Percentiles rank a stretch among this genome's conserved stretches.
phyloP scores from a whole-genome alignment of 2,329 filamentous ascomycete species.

The Colletotrichum trifolii region DNA sequence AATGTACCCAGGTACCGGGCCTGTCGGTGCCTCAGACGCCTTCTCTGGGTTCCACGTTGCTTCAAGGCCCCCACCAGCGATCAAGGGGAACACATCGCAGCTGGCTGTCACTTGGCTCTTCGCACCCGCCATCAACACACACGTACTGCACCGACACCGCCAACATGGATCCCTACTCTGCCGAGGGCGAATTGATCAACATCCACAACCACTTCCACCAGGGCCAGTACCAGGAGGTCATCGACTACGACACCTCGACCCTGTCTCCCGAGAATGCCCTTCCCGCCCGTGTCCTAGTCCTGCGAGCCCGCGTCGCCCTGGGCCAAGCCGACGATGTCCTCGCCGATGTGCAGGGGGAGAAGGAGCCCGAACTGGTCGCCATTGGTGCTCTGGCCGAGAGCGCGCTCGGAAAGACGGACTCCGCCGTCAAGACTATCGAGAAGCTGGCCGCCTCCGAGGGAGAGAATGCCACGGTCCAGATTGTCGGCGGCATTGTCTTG shows the following conservation, averaged over 20 bases:
- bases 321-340: conserved; percentile 81
- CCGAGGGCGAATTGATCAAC: conserved; percentile 78
- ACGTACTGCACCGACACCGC: conserved; percentile 36
- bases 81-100: conserved; percentile 36
- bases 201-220: conserved; percentile 78
- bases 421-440: conserved; percentile 72
- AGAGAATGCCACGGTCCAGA: conserved; percentile 84
- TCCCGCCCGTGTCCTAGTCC: conserved; percentile 79
- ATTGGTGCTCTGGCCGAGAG: conserved; percentile 80
- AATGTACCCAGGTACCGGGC: too few species aligned
- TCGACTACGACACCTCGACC: conserved; percentile 84
- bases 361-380: conserved; percentile 79
- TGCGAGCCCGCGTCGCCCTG: conserved; percentile 85
- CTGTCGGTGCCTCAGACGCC: conserved; percentile 39
- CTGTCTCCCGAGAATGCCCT: conserved; percentile 84
- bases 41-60: conserved; percentile 62
- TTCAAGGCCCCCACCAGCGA: conserved; percentile 55
- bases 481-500: conserved; percentile 83
- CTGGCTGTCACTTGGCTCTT: conserved; percentile 42
- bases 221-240: conserved; percentile 86
- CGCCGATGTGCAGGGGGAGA: conserved; percentile 72
- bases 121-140: conserved; percentile 31
- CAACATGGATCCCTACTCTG: conserved; percentile 76
- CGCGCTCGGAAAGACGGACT: conserved; percentile 67
- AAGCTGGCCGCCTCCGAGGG: conserved; percentile 73